Evolutionary conservation across 1,284 basidiomycete species (phyloP).

Genomic region (Flammula alnicola): DNA sequence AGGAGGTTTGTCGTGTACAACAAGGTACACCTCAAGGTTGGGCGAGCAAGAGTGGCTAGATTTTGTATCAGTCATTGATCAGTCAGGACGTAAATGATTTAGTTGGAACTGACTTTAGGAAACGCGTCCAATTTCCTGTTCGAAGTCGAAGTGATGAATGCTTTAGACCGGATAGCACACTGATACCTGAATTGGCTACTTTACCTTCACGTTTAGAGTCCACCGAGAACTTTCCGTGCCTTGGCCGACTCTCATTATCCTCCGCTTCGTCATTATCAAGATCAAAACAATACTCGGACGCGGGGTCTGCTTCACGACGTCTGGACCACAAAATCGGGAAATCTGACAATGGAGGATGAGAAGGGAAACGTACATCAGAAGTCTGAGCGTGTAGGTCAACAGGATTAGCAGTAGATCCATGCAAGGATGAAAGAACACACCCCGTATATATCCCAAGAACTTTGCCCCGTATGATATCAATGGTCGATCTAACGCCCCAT

Average conservation of each 20-base stretch:
- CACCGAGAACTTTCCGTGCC: conserved; percentile 43
- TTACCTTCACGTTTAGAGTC: conserved; percentile 53
- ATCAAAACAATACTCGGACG: conserved; percentile 59
- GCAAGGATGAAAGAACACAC: conserved; percentile 35
- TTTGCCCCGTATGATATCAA: conserved; percentile 50
- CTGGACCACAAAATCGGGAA: conserved; percentile 27
- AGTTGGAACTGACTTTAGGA: conserved; percentile 59
- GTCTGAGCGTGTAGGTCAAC: conserved; percentile 20
- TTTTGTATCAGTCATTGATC: not conserved
- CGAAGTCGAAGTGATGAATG: not conserved
- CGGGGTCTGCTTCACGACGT: conserved; percentile 38
- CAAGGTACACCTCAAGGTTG: conserved; percentile 58
- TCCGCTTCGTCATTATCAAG: conserved; percentile 56
- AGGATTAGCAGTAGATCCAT: not conserved
- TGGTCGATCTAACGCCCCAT: conserved; percentile 56
- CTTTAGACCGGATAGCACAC: not conserved
- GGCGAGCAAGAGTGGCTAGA: conserved; percentile 68
- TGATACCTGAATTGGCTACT: conserved; percentile 9
- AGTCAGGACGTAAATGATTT: not conserved
- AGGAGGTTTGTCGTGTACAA: conserved; percentile 63
- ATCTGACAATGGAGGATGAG: not conserved
- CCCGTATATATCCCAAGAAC: conserved; percentile 68
- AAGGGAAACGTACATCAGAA: conserved; percentile 32
- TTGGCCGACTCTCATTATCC: conserved; percentile 24
- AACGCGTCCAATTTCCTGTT: conserved; percentile 74